Evolutionary conservation across 2,329 filamentous ascomycete species (phyloP).

Genomic region (Diplodia intermedia): DNA sequence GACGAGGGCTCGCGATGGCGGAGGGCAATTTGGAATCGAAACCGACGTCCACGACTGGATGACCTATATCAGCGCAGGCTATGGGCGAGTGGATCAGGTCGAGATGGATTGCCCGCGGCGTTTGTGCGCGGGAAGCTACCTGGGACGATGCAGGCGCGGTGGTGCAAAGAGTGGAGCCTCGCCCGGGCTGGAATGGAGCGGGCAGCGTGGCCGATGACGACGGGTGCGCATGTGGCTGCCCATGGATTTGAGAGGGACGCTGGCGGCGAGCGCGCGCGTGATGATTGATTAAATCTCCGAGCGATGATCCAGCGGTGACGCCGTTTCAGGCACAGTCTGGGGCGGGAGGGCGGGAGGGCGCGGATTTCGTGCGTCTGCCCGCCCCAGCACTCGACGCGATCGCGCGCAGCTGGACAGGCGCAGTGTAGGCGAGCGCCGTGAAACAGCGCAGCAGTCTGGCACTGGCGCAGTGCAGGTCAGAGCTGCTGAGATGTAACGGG

Average conservation of each 20-base stretch:
- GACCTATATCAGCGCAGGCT: slow-evolving; percentile 28
- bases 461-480: slow-evolving; percentile 15
- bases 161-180: slow-evolving; percentile 16
- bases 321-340: slow-evolving; percentile 26
- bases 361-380: slow-evolving; percentile 3
- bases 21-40: slow-evolving; percentile 26
- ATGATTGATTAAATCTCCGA: slow-evolving; percentile 16
- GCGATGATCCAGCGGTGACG: slow-evolving; percentile 4
- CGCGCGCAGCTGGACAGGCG: slow-evolving; percentile 2
- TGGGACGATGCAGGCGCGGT: slow-evolving; percentile 26
- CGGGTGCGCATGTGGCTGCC: slow-evolving; percentile 24
- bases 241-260: slow-evolving; percentile 15
- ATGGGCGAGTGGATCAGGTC: slow-evolving; percentile 17
- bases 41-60: slow-evolving; percentile 13
- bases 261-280: slow-evolving; percentile 2
- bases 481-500: slow-evolving; percentile 7
- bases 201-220: slow-evolving; percentile 18
- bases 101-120: neutral
- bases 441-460: slow-evolving; percentile 15
- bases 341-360: neutral
- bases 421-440: slow-evolving; percentile 26
- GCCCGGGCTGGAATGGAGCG: slow-evolving; percentile 13
- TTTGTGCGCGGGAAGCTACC: slow-evolving; percentile 23
- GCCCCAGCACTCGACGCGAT: slow-evolving; percentile 1
- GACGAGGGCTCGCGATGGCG: slow-evolving; percentile 4